Base-by-base conservation (phyloP, 1,284 basidiomycete genomes). In the Ceratobasidium sp. region DNA sequence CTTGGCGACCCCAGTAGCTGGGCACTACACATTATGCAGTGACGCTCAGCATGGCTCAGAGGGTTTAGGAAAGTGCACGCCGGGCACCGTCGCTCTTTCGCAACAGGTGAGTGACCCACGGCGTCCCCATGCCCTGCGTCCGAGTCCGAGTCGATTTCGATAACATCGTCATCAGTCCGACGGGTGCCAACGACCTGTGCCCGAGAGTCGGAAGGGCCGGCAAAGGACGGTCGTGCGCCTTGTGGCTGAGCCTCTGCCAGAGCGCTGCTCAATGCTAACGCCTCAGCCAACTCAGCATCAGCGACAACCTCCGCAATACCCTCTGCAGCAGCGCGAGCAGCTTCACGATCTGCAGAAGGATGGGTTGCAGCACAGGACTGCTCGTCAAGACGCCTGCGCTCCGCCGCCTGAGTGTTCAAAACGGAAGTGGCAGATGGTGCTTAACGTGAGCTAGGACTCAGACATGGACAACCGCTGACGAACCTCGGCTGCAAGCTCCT, bases 401-500 rank as follows among this genome's bases (percentile, higher is more conserved):
- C 93, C 0, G 94, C 94, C 58, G 94, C 94, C 93, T 46, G 71
- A 51, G 16, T n/a, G 61, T 34, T 27, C 13, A 41, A 16, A 71
- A 34, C 13, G 16, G 71, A 46, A 71, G 39, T 22, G 29, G 19
- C 37, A 49, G 49, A 16, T 6, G 22, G 11, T 19, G 8, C 31
- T n/a, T 31, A 24, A 46, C 1, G n/a, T 43, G 19, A 31, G 24
- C 14, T 11, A 13, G 14, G 4, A 13, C 34, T 31, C 5, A 27
- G 34, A 13, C 41, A 13, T 31, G 1, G 34, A 9, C 13, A 37
- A n/a, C 51, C 4, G 14, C 19, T 34, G 2, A 83, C 89, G 79
- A 77, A 94, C 94, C 83, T 90, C 87, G 9, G 90, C 92, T 16
- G 93, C 88, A 53, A 94, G 83, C 80, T 96, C 90, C 75, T 91